Base-by-base conservation (phyloP, 805 yeast species). In the Candida oleophila region DNA sequence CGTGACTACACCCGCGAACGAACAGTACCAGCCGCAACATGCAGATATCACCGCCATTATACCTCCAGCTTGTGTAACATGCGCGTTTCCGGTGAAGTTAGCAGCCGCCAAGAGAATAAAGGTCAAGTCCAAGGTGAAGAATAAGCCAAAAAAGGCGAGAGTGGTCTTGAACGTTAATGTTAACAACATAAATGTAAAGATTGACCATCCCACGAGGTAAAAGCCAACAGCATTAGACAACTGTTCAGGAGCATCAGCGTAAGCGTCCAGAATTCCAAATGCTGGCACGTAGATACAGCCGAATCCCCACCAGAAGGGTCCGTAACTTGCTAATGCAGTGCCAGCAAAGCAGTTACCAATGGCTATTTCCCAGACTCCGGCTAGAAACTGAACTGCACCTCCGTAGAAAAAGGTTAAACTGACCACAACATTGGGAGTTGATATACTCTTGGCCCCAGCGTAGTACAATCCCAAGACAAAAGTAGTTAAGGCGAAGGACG, bases 141-240 rank as follows among this genome's bases (percentile, higher is more conserved):
- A 78, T 41, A 83, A 65, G n/a, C 71, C 55, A 56, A 80, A 77
- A 62, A 83, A 74, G 8, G 73, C 60, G 42, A 72, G 53, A 1
- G 82, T 77, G 2, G 82, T 71, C 56, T 76, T 78, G 57, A 73
- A 65, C 2, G 87, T 78, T 53, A 80, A 77, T 49, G 80, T 55
- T 56, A 79, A 62, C 63, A 82, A 71, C 65, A 82, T 65, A 53
- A 80, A 80, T 12, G 87, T 75, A 68, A 83, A 83, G 11, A 84
- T 77, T 3, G 78, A 71, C 87, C 87, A 83, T 7, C 85, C 87
- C 2, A 81, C 59, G 22, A 82, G 58, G 60, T 71, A 82, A 54
- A 83, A 77, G 1, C 87, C 89, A 22, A 78, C 53, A 1, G 81
- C 84, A 52, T 81, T 77, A 37, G 61, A 61, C 19, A 66, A 42